Evolutionary conservation across 2,329 filamentous ascomycete species (phyloP), one percentile per base, ranked within the genome.

Genomic region (Teratosphaeria zuluensis): DNA sequence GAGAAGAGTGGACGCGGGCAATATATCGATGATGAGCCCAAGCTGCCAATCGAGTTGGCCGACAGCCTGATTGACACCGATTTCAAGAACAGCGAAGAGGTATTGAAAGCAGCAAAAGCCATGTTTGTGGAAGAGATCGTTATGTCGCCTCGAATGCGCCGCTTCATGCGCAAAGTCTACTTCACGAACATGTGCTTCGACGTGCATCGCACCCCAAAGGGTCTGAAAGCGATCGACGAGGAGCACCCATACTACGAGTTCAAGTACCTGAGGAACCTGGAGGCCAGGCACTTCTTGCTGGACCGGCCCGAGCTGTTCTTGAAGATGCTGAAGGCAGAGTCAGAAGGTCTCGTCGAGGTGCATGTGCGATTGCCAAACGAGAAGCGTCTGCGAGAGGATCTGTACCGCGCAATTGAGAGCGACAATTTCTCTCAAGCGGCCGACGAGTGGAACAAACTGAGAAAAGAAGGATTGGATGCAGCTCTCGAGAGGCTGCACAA

Each of bases 161-260:
- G 92, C 72, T 86, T 90, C 64, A 86, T 97, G 75, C 83, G 94
- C 55, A 83, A 85, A 65, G 86, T 85, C 54, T 96, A 89, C 73
- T 97, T 96, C 69, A 83, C 86, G 69, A 86, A 86, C 65, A 90
- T 91, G 28, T 82, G 89, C 58, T 85, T 99, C 61, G 91, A 92
- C 76, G 95, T 92, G 72, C 84, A 84, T 62, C 86, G 94, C 58
- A 99, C 94, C 0, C 92, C 97, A 61, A 99, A 97, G 75, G 94
- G 94, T 31, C 78, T 96, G 56, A 88, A 89, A 59, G 89, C 90
- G 69, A 97, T 99, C 65, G 92, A 96, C 66, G 92, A 97, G 62
- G 86, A 94, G 28, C 92, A 97, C 69, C 90, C 91, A 0, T 97
- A 95, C 74, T 97, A 97, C 71, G 94, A 97, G 73, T 90, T 99